These are phyloP conservation scores for Aphanomyces euteiches DNA, from an alignment of 352 stramenopile genomes.

Conservation along the genomic window DNA sequence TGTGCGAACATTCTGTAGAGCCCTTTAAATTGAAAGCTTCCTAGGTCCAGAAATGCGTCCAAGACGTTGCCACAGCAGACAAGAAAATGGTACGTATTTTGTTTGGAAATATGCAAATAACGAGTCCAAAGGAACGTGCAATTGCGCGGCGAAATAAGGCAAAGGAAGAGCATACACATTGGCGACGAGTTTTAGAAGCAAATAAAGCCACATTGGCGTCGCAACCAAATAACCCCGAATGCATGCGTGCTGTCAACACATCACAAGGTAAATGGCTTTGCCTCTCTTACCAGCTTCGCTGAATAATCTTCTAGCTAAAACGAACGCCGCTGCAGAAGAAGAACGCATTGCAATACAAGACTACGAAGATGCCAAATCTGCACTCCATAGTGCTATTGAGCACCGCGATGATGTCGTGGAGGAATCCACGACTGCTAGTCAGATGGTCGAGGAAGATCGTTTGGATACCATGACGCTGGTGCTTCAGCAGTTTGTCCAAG, in stretches of 20 bases:
- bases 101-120: background rate
- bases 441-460: constrained; percentile 79
- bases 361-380: constrained; percentile 54
- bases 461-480: constrained; percentile 82
- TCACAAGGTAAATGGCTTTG: constrained; percentile 12
- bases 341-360: constrained; percentile 53
- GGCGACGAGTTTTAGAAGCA: constrained; percentile 63
- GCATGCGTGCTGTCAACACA: constrained; percentile 7
- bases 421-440: constrained; percentile 67
- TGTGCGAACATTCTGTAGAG: constrained; percentile 35
- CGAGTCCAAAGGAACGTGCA: constrained; percentile 44
- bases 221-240: constrained; percentile 69
- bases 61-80: constrained; percentile 61
- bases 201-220: constrained; percentile 81
- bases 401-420: constrained; percentile 77
- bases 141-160: constrained; percentile 54
- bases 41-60: constrained; percentile 53
- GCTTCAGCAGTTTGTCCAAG: constrained; percentile 77
- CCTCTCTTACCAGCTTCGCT: background rate
- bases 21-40: background rate
- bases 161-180: constrained; percentile 68
- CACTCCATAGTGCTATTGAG: constrained; percentile 62
- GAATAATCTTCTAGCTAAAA: constrained; percentile 44
- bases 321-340: constrained; percentile 60
- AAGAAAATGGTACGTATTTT: constrained; percentile 49